Percentiles rank a stretch among this genome's conserved stretches.
These are phyloP conservation scores for Lathyrus tuberosus DNA, from an alignment of 306 rosid species.

Conservation along the genomic window DNA sequence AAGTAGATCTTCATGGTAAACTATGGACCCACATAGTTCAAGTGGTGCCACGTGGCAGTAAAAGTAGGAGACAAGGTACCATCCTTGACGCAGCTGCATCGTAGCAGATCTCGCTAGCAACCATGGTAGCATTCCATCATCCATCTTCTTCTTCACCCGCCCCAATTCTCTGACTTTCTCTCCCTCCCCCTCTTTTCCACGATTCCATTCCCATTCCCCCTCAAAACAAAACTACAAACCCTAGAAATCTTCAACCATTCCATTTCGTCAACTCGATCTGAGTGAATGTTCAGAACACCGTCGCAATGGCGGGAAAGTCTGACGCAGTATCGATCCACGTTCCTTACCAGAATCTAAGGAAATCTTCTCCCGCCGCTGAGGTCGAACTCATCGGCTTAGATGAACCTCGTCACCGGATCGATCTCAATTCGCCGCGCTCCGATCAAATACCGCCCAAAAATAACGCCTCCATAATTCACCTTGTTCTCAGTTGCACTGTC, in stretches of 20 bases:
- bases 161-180: slow-evolving; percentile 51
- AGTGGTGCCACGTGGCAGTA: slow-evolving; percentile 37
- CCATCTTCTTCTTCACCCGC: slow-evolving; percentile 44
- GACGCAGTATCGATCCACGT: slow-evolving; percentile 69
- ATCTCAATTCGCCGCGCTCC: slow-evolving; percentile 51
- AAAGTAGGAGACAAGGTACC: slow-evolving; percentile 25
- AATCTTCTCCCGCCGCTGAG: slow-evolving; percentile 61
- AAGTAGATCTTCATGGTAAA: neutral
- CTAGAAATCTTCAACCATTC: slow-evolving; percentile 17
- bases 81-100: slow-evolving; percentile 46
- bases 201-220: slow-evolving; percentile 21
- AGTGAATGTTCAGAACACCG: slow-evolving; percentile 39
- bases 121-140: slow-evolving; percentile 22
- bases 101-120: slow-evolving; percentile 35
- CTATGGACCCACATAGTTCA: slow-evolving; percentile 4
- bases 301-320: slow-evolving; percentile 65
- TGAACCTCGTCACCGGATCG: slow-evolving; percentile 53
- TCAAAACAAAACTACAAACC: neutral
- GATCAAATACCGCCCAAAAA: slow-evolving; percentile 33
- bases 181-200: neutral
- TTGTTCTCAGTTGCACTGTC: slow-evolving; percentile 87
- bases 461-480: slow-evolving; percentile 47
- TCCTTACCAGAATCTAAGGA: slow-evolving; percentile 76
- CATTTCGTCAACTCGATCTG: neutral
- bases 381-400: slow-evolving; percentile 69